Base-by-base conservation (phyloP, 176 grass and related monocot species). In the Neostapfia colusana region DNA sequence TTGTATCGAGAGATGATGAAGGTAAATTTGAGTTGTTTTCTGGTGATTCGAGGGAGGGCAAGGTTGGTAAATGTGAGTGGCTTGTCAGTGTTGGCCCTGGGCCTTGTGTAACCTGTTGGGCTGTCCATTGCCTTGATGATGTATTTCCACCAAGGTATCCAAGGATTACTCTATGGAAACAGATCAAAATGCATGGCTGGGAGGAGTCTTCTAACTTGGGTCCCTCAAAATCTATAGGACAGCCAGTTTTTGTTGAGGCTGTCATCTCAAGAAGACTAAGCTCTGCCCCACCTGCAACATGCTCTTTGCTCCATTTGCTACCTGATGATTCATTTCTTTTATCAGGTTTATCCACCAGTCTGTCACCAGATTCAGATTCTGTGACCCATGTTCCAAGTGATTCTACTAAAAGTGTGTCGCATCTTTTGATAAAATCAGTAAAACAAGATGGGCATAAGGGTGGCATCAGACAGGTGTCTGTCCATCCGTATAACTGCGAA, bases 41-140 rank as follows among this genome's bases (percentile, higher is more conserved):
- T 25, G 46, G 40, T 82, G 64, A 78, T 71, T 53, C 63, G 62
- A 74, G 73, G 40, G 67, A 83, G 49, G 76, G 72, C 25, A 73
- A 79, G 57, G 82, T 82, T 79, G 91, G 94, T 63, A 93, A 83
- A 80, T 97, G 94, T 63, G 94, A 97, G 28, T 97, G 94, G 94
- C 80, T 97, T 63, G 88, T 93, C 31, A 84, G 88, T 69, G 28
- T 74, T 70, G 91, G 91, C 7, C 91, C 94, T 65, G 64, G 79
- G 46, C 65, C 82, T 57, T 88, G 67, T 74, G 76, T 88, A 66
- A 82, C 70, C 40, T 93, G 88, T 85, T 97, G 91, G 94, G 84
- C 91, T 66, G 54, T 89, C 35, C 88, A 97, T 87, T 97, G 94
- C 57, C 84, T 97, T 50, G 91, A 97, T 86, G 94, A 91, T 73